A percentile compares a stretch with the other conserved stretches of the same genome.
These are phyloP conservation scores for Aspergillus diversus DNA, from an alignment of 495 filamentous ascomycete genomes.

Conservation along the genomic window DNA sequence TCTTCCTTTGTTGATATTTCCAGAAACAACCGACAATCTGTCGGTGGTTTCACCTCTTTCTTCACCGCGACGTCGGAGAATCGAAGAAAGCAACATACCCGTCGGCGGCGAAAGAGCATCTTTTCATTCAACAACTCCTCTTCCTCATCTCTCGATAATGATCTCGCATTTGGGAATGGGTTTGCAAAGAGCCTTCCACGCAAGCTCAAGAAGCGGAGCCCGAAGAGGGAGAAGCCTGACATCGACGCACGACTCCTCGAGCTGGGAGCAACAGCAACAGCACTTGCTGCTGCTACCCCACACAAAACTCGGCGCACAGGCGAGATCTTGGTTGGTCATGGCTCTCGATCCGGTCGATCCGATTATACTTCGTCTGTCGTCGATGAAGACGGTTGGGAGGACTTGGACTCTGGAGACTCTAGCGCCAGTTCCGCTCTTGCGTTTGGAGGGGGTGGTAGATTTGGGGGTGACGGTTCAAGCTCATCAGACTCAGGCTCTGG, in stretches of 20 bases:
- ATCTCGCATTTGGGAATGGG: slow-evolving; percentile 53
- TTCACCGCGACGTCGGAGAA: slow-evolving; percentile 56
- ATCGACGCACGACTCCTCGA: slow-evolving; percentile 59
- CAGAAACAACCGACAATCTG: slow-evolving; percentile 32
- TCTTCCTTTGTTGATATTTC: slow-evolving; percentile 40
- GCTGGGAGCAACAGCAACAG: slow-evolving; percentile 60
- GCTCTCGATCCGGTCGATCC: slow-evolving; percentile 34
- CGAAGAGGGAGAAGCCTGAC: slow-evolving; percentile 44
- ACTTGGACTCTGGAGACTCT: slow-evolving; percentile 56
- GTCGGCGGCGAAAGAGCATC: slow-evolving; percentile 49
- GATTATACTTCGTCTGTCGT: slow-evolving; percentile 37
- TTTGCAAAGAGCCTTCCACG: slow-evolving; percentile 37
- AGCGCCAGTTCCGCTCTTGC: slow-evolving; percentile 60
- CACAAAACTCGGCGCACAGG: slow-evolving; percentile 37
- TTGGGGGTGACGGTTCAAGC: slow-evolving; percentile 47
- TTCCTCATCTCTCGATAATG: slow-evolving; percentile 60
- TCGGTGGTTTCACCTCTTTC: slow-evolving; percentile 45
- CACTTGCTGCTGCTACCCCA: slow-evolving; percentile 50
- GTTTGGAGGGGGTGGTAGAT: slow-evolving; percentile 50
- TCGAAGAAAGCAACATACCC: slow-evolving; percentile 38
- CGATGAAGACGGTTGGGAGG: slow-evolving; percentile 65
- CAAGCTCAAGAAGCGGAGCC: slow-evolving; percentile 35
- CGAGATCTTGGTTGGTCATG: slow-evolving; percentile 46
- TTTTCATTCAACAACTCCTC: slow-evolving; percentile 65
- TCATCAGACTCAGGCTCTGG: slow-evolving; percentile 57